Conservation (phyloP, 352 stramenopile genomes). For the Phytophthora aleatoria region DNA sequence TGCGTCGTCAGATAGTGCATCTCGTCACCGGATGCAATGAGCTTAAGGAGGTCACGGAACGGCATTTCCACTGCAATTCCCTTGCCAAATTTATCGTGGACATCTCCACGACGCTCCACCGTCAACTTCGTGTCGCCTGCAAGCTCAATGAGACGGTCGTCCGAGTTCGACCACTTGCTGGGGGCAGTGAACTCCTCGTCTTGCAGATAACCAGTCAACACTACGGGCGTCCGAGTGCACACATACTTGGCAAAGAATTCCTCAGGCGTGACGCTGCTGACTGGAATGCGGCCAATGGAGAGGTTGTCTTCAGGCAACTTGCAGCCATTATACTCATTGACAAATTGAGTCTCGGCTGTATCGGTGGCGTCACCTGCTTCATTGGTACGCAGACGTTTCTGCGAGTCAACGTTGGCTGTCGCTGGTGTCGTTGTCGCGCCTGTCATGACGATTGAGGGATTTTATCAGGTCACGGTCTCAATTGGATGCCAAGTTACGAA, state of each 20-base stretch:
- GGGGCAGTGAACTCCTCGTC: constrained; percentile 59
- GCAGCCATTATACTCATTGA: constrained; percentile 74
- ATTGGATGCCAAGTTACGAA: constrained; percentile 21
- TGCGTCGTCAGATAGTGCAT: constrained; percentile 92
- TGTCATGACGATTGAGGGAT: constrained; percentile 22
- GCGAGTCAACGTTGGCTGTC: constrained; percentile 13
- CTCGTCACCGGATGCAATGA: constrained; percentile 72
- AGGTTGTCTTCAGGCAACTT: constrained; percentile 47
- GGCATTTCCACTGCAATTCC: constrained; percentile 87
- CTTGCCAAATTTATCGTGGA: constrained; percentile 81
- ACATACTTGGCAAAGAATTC: constrained; percentile 84
- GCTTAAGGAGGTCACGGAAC: constrained; percentile 75
- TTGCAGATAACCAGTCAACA: constrained; percentile 67
- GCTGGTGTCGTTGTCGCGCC: not conserved
- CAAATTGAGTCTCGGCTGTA: constrained; percentile 20
- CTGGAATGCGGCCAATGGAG: constrained; percentile 55
- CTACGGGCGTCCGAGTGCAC: constrained; percentile 77
- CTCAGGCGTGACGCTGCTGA: constrained; percentile 60
- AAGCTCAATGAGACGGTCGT: constrained; percentile 67
- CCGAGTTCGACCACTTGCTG: constrained; percentile 64
- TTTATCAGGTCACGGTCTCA: constrained; percentile 28
- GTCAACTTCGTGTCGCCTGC: constrained; percentile 72
- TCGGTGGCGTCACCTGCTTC: constrained; percentile 21
- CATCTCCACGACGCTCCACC: constrained; percentile 75
- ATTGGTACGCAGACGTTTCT: constrained; percentile 54